These are phyloP conservation scores for Phytophthora uliginosa DNA, from an alignment of 352 stramenopile species.

Conservation along the genomic window DNA sequence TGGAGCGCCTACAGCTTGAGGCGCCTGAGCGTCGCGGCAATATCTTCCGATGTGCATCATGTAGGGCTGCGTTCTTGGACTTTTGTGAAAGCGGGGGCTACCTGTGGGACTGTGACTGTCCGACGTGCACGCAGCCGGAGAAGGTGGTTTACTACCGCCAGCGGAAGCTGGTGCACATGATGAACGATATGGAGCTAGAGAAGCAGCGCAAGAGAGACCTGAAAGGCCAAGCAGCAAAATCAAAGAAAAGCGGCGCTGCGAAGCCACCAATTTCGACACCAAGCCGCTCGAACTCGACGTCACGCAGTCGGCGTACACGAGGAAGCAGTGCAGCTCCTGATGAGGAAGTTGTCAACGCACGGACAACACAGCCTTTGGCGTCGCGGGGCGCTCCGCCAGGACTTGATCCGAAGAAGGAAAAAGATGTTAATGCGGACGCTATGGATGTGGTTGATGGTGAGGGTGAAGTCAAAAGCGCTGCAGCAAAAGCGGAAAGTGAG, in stretches of 20 bases:
- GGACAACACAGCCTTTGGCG: neutral
- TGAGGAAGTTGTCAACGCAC: neutral
- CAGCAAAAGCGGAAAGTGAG: neutral
- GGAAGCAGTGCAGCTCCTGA: constrained; percentile 14
- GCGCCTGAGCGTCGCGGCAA: constrained; percentile 35
- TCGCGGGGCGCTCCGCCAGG: neutral
- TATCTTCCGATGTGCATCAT: constrained; percentile 60
- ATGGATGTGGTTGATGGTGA: neutral
- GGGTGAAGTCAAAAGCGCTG: neutral
- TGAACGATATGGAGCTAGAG: constrained; percentile 43
- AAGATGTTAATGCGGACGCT: neutral
- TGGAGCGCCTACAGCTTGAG: constrained; percentile 40
- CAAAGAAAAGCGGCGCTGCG: constrained; percentile 8
- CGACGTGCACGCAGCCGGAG: constrained; percentile 48
- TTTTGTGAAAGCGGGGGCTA: constrained; percentile 47
- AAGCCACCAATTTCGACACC: constrained; percentile 6
- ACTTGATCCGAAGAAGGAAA: neutral
- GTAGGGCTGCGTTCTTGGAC: constrained; percentile 55
- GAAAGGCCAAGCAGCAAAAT: constrained; percentile 18
- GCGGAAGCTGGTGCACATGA: constrained; percentile 54
- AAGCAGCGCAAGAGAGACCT: constrained; percentile 43
- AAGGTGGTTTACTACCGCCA: constrained; percentile 46
- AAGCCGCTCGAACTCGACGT: constrained; percentile 22
- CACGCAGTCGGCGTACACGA: constrained; percentile 22
- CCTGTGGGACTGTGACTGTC: constrained; percentile 51